Evolutionary conservation across 495 filamentous ascomycete genomes (phyloP), one percentile per base, ranked within the genome.

Genomic region (Trichoderma reesei): DNA sequence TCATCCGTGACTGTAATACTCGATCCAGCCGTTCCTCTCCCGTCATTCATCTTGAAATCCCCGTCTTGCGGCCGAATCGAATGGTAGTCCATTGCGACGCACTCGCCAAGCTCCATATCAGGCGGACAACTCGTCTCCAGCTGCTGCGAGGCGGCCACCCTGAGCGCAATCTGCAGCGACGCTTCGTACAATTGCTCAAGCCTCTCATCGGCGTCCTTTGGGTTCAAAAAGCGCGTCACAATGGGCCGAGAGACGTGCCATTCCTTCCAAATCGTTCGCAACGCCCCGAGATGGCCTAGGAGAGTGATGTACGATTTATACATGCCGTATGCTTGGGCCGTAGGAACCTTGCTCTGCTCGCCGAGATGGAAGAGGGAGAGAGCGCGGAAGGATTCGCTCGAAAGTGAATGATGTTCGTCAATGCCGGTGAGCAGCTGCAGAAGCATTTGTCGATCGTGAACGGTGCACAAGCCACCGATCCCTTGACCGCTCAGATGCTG

Each of bases 221-320:
- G 51, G 11, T 56, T 56, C 9, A 56, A 34, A 26, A 34, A 34
- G 0, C 51, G 20, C 20, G 6, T 31, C 9, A 56, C 51, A 33
- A 33, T 34, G 3, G 51, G 26, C 31, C 26, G 33, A 14, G 51
- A 56, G 5, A n/a, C 31, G 34, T 56, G 16, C 59, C 59, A 61
- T 41, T 61, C 59, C 36, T 61, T 61, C 59, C 59, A 61, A 3
- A 61, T 20, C 5, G 59, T 61, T 41, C 59, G 39, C 16, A 39
- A 34, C 8, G 59, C 59, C 20, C 59, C 59, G 11, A 61, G 14
- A 20, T 38, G 39, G 33, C 59, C 59, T 6, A 61, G 59, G 18
- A 61, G 34, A 6, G n/a, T 41, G 34, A 61, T 61, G 59, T 61
- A 61, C 4, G 36, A 41, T 20, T 16, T 36, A 20, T 39, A 56